Percentiles rank a stretch among this genome's conserved stretches.
Evolutionary conservation across 2,329 filamentous ascomycete genomes (phyloP).

Genomic region (Aspergillus aculeatinus): DNA sequence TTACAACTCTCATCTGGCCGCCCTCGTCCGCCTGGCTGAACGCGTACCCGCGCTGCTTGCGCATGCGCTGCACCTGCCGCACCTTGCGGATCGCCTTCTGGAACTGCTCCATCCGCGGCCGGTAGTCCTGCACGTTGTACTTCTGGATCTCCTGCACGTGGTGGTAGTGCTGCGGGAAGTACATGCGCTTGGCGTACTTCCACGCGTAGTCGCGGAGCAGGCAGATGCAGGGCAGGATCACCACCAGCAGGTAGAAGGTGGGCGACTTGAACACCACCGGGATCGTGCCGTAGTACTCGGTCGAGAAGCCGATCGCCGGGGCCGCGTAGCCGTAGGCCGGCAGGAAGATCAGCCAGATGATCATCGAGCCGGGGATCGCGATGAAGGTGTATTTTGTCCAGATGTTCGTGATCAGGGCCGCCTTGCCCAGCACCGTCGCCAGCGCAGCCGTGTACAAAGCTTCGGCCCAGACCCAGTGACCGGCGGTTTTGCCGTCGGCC

Average conservation of each 20-base stretch:
- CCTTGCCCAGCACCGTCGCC: constrained; percentile 90
- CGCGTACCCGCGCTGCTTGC: constrained; percentile 96
- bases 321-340: constrained; percentile 84
- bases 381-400: constrained; percentile 99
- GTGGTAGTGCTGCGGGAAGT: constrained; percentile 91
- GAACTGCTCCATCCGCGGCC: constrained; percentile 98
- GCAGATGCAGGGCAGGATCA: constrained; percentile 77
- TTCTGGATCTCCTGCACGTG: constrained; percentile 99
- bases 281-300: constrained; percentile 81
- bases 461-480: constrained; percentile 98
- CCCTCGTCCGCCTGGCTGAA: constrained; percentile 97
- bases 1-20: constrained; percentile 82
- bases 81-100: constrained; percentile 99
- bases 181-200: constrained; percentile 99
- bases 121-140: constrained; percentile 99
- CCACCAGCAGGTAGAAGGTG: constrained; percentile 86
- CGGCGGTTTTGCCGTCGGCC: constrained; percentile 74
- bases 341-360: constrained; percentile 87
- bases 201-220: constrained; percentile 86
- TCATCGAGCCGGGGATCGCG: constrained; percentile 89
- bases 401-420: constrained; percentile 89
- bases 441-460: constrained; percentile 93
- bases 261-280: constrained; percentile 77
- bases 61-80: constrained; percentile 96
- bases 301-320: constrained; percentile 76